Evolutionary conservation across 805 yeast species (phyloP), one percentile per base, ranked within the genome.

Genomic region (Brettanomyces naardenensis): DNA sequence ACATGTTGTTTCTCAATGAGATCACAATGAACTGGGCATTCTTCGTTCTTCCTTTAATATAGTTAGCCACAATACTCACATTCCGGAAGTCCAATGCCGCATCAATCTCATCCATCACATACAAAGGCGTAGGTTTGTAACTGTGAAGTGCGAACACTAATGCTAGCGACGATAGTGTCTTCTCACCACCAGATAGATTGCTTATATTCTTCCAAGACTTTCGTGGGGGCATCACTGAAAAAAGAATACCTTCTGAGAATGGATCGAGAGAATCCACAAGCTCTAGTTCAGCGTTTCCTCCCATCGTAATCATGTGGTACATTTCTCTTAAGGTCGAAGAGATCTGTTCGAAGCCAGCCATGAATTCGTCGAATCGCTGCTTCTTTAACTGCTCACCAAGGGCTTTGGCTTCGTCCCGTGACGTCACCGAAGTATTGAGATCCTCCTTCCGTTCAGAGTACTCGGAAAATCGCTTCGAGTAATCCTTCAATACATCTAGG

Each of bases 281-380:
- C 58, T 92, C 99, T 26, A 92, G 68, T 58, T 92, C 98, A 0
- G 99, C 99, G 64, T 90, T 92, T 25, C 99, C 99, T 20, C 98
- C 98, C 94, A 90, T 88, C 1, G 98, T 92, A 43, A 92, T 92
- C 94, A 92, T 85, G 54, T 89, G 95, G 53, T 92, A 92, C 97
- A 92, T 89, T 51, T 87, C 96, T 57, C 90, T 92, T 46, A 92
- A 70, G 5, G 95, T 84, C 56, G 78, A 67, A 1, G 97, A 87
- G 21, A 92, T 92, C 17, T 78, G 70, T 46, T 79, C 75, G 64
- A 94, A 92, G 0, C 99, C 98, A 44, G 74, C 76, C 95, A 88
- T 88, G 53, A 92, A 92, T 58, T 92, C 97, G 44, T 80, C 88
- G 38, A 83, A 67, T 37, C 97, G 67, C 42, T 70, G 76, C 39